phyloP scores from a whole-genome alignment of 208 protist genomes.

The Crithidia sp. region DNA sequence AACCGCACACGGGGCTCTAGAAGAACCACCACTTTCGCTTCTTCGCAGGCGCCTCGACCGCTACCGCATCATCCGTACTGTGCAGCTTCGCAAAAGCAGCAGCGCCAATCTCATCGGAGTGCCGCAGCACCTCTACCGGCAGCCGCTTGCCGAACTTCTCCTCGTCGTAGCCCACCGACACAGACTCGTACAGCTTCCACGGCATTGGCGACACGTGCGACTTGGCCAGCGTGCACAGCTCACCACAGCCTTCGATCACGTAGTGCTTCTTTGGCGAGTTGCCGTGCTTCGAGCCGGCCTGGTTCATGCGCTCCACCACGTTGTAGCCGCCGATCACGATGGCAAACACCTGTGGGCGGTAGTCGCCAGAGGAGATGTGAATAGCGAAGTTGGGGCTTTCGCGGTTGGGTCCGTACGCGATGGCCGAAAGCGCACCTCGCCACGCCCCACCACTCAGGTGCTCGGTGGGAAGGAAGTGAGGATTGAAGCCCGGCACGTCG shows the following conservation, averaged over 20 bases:
- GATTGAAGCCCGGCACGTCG: slow-evolving; percentile 78
- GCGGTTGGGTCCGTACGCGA: slow-evolving; percentile 73
- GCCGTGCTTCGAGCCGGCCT: slow-evolving; percentile 78
- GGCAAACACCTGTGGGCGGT: slow-evolving; percentile 84
- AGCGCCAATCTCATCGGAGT: slow-evolving; percentile 40
- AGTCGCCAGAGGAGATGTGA: slow-evolving; percentile 83
- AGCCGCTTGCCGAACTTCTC: slow-evolving; percentile 74
- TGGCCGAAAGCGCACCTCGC: slow-evolving; percentile 81
- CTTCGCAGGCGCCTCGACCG: background rate
- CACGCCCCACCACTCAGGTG: slow-evolving; percentile 73
- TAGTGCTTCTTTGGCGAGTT: slow-evolving; percentile 81
- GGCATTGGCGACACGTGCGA: slow-evolving; percentile 84
- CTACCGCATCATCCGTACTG: background rate
- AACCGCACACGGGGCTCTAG: background rate
- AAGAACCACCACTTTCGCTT: slow-evolving; percentile 39
- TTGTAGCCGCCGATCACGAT: slow-evolving; percentile 89
- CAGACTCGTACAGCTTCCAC: slow-evolving; percentile 80
- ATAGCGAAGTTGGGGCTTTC: slow-evolving; percentile 90
- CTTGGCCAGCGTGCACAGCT: slow-evolving; percentile 89
- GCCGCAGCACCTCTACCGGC: slow-evolving; percentile 33
- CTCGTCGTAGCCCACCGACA: slow-evolving; percentile 83
- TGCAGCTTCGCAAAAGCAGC: slow-evolving; percentile 18
- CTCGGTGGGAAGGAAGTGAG: slow-evolving; percentile 78
- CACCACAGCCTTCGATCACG: slow-evolving; percentile 79
- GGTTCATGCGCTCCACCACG: slow-evolving; percentile 87